Evolutionary conservation across 2,329 filamentous ascomycete species (phyloP).

Genomic region (Emergomyces orientalis): DNA sequence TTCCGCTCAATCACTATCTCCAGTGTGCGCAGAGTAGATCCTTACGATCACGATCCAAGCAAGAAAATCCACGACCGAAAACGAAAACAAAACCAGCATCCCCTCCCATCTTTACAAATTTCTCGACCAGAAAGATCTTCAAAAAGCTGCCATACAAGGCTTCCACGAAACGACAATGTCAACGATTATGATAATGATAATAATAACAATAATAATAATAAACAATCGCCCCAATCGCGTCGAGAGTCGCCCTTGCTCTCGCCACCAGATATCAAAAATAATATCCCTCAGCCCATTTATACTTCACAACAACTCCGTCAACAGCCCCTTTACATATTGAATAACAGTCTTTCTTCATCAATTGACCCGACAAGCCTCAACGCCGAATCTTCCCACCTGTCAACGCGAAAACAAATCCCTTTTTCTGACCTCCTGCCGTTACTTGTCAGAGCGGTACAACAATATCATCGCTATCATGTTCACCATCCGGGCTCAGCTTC

Average conservation of each 20-base stretch:
- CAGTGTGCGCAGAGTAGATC: not conserved
- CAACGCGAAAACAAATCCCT: not conserved
- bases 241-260: not conserved
- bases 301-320: not conserved
- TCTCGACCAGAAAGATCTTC: not conserved
- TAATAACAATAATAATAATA: not conserved
- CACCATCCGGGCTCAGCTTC: not conserved
- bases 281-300: not conserved
- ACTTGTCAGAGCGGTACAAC: not conserved
- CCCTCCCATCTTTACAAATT: not conserved
- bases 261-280: not conserved
- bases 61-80: not conserved
- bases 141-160: not conserved
- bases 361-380: not conserved
- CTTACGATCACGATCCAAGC: not conserved
- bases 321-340: not conserved
- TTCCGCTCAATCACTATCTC: not conserved
- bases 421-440: not conserved
- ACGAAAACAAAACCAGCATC: not conserved
- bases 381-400: not conserved
- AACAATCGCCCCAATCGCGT: not conserved
- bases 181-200: not conserved
- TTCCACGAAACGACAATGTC: not conserved
- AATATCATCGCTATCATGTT: not conserved
- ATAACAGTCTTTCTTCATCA: not conserved